These are phyloP conservation scores for Tricholoma sp. DNA, from an alignment of 768 basidiomycete genomes.

Conservation along the genomic window DNA sequence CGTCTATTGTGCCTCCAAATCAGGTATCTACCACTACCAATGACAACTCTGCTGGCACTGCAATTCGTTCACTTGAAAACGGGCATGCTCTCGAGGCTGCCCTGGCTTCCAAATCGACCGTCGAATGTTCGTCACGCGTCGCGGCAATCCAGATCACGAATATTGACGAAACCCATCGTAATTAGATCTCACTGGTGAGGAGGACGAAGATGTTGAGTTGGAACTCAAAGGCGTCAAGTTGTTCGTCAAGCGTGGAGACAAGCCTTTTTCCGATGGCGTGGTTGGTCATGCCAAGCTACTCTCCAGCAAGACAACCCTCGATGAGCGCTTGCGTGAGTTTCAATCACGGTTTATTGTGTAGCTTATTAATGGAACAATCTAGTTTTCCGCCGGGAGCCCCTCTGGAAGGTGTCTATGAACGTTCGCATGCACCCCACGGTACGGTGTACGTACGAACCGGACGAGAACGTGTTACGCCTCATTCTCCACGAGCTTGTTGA, in stretches of 20 bases:
- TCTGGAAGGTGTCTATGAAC: constrained; percentile 70
- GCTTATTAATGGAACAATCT: not conserved
- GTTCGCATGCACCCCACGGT: constrained; percentile 49
- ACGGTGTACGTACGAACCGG: constrained; percentile 52
- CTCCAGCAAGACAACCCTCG: constrained; percentile 32
- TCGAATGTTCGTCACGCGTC: constrained; percentile 14
- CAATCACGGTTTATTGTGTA: not conserved
- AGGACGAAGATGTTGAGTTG: constrained; percentile 49
- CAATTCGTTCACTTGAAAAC: not conserved
- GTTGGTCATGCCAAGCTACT: constrained; percentile 58
- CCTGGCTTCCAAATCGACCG: constrained; percentile 5
- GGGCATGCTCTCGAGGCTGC: constrained; percentile 14
- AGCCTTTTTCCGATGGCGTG: constrained; percentile 55
- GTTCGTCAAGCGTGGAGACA: constrained; percentile 51
- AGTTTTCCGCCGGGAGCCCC: constrained; percentile 70
- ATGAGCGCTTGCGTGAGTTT: constrained; percentile 45
- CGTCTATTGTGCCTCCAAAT: not conserved
- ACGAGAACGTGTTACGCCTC: constrained; percentile 51
- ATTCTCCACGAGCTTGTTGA: constrained; percentile 44
- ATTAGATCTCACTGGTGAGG: constrained; percentile 56
- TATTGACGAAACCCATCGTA: constrained; percentile 11
- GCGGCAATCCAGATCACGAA: constrained; percentile 2
- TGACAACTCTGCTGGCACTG: not conserved
- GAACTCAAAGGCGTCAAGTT: constrained; percentile 61
- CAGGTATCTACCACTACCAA: not conserved